A percentile compares a stretch with the other conserved stretches of the same genome.
phyloP scores from a whole-genome alignment of 768 basidiomycete species.

The Tricholoma terreum region DNA sequence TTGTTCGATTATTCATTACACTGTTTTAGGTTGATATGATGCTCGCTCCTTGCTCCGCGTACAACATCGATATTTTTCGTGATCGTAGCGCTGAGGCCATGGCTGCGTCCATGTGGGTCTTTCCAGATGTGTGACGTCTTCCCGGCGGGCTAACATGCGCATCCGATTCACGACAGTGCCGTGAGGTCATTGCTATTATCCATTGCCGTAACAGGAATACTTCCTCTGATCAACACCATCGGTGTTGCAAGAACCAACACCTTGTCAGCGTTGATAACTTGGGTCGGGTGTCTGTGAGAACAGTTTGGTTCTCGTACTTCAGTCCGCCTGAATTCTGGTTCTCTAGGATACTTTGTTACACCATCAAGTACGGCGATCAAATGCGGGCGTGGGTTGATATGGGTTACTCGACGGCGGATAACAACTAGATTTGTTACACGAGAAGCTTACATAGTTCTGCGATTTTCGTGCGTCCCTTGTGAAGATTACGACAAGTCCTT shows the following conservation, averaged over 20 bases:
- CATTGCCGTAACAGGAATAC: conserved; percentile 39
- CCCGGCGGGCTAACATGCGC: background rate
- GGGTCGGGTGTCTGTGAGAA: conserved; percentile 53
- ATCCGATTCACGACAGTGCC: conserved; percentile 32
- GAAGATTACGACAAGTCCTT: too few relatives aligned
- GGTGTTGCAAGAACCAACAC: conserved; percentile 52
- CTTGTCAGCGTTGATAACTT: conserved; percentile 41
- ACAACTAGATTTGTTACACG: conserved; percentile 32
- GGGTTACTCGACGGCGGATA: conserved; percentile 46
- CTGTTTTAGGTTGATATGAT: conserved; percentile 49
- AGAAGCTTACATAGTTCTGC: too few relatives aligned
- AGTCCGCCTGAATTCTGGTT: conserved; percentile 2
- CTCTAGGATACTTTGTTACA: conserved; percentile 46
- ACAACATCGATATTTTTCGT: conserved; percentile 59
- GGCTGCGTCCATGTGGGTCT: conserved; percentile 52
- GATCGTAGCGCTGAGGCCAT: conserved; percentile 59
- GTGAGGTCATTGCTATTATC: conserved; percentile 45
- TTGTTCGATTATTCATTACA: background rate
- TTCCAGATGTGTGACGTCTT: background rate
- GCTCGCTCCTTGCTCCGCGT: conserved; percentile 53
- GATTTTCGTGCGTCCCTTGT: too few relatives aligned
- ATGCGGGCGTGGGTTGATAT: conserved; percentile 58
- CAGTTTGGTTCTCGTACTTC: background rate
- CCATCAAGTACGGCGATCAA: conserved; percentile 53
- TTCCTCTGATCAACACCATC: conserved; percentile 52